Evolutionary conservation across 139 green algal genomes (phyloP).

Genomic region (Eudorina sp.): DNA sequence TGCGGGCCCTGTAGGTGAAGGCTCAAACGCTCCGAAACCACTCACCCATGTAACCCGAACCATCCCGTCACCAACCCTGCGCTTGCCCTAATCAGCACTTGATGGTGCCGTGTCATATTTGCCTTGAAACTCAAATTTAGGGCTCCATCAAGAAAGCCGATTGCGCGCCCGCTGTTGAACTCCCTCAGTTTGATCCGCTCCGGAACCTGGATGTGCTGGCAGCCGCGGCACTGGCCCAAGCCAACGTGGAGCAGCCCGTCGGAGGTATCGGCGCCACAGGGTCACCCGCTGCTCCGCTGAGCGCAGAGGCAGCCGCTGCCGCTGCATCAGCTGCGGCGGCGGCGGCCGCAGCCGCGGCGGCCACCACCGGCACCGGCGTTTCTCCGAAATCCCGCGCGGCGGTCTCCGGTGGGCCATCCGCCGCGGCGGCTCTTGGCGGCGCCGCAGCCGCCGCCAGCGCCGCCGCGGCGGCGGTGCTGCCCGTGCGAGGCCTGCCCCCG

Average conservation of each 20-base stretch:
- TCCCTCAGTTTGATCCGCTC: conserved; percentile 20
- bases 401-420: background rate
- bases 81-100: background rate
- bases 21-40: background rate
- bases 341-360: background rate
- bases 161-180: background rate
- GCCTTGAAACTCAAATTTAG: background rate
- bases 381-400: background rate
- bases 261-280: background rate
- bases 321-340: background rate
- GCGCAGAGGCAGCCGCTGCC: background rate
- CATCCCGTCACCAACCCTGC: no score
- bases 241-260: background rate
- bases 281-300: background rate
- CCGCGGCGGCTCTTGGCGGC: background rate
- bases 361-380: background rate
- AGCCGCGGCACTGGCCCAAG: conserved; percentile 28
- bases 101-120: background rate
- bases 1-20: no score
- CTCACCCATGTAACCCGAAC: background rate
- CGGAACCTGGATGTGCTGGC: conserved; percentile 42
- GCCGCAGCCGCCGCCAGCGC: background rate
- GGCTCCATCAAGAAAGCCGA: background rate
- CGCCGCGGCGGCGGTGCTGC: no score
- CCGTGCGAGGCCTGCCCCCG: conserved; percentile 5